phyloP scores from a whole-genome alignment of 2,329 filamentous ascomycete genomes.

The Scorias spongiosa region DNA sequence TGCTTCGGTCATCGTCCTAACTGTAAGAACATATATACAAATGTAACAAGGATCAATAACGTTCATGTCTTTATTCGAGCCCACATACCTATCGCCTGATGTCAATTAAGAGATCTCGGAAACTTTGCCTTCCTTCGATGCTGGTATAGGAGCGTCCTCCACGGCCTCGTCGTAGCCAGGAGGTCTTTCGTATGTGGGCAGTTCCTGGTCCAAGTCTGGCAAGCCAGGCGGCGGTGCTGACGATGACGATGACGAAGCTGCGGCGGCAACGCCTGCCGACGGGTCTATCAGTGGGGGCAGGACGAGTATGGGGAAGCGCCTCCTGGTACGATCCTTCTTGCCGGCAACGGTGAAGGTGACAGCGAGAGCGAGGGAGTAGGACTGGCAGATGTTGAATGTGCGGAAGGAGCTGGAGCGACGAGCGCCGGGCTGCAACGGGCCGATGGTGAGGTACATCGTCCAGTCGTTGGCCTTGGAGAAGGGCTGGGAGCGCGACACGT shows the following conservation, averaged over 20 bases:
- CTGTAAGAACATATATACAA: too few species aligned
- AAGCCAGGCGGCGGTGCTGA: not conserved
- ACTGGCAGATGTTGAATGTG: slow-evolving; percentile 4
- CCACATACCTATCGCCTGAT: too few species aligned
- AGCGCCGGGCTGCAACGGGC: not conserved
- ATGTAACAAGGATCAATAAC: too few species aligned
- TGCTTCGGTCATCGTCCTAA: too few species aligned
- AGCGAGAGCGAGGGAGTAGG: slow-evolving; percentile 2
- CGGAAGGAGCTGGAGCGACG: slow-evolving; percentile 1
- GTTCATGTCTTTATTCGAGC: too few species aligned
- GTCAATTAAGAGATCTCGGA: too few species aligned
- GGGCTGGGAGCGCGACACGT: not conserved
- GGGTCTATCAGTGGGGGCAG: slow-evolving; percentile 1
- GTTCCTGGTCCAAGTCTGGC: not conserved
- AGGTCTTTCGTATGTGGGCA: slow-evolving; percentile 4
- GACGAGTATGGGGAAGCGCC: not conserved
- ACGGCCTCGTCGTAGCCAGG: slow-evolving; percentile 3
- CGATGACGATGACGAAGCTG: not conserved
- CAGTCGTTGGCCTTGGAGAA: slow-evolving; percentile 4
- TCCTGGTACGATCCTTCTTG: not conserved
- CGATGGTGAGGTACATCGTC: slow-evolving; percentile 1
- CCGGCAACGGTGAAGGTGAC: slow-evolving; percentile 1
- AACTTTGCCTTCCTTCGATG: not conserved
- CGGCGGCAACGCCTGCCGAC: not conserved
- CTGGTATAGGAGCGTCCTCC: not conserved